Evolutionary conservation across 73 alveolate species (phyloP), one percentile per base, ranked within the genome.

Genomic region (Symbiodinium pilosum): DNA sequence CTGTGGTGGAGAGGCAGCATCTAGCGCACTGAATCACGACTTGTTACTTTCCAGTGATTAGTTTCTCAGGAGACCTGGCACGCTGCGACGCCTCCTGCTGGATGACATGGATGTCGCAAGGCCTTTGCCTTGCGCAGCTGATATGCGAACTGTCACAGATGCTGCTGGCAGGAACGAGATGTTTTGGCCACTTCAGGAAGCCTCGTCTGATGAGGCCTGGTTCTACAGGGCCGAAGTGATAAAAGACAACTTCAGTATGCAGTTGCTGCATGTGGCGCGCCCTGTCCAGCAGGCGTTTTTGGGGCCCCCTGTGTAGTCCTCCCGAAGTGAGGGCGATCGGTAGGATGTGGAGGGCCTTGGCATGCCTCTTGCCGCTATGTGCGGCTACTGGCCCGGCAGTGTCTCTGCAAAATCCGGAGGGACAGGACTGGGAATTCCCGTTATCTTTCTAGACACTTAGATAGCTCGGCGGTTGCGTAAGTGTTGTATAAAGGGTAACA

Each of bases 131-230:
- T 47, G 59, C 6, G 59, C 59, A 14, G 59, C 6, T 47, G 6
- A 14, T 14, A 47, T 6, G 59, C 59, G 21, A 47, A 47, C 59
- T 9, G 59, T 4, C 16, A 20, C 40, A 26, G 26, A 26, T 0
- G 75, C 75, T 8, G 14, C 38, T 56, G 75, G 14, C 77, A 91
- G 97, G 97, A 91, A 43, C 38, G 97, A 91, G 83, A 42, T 43
- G 54, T 91, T 91, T 18, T 91, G 97, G 97, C 54, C 87, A n/a
- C 81, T 91, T 40, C 97, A 91, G 52, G 89, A 91, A 54, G 52
- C 51, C 1, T 24, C 88, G 3, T 54, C 51, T 5, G 77, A 43
- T 0, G 88, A 91, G 97, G 97, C 97, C 26, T 26, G 64, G 1
- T 54, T 16, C 68, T n/a, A n/a, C n/a, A n/a, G n/a, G n/a, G n/a